Conservation (phyloP, 2,329 filamentous ascomycete species). For the Penicillium sp. region DNA sequence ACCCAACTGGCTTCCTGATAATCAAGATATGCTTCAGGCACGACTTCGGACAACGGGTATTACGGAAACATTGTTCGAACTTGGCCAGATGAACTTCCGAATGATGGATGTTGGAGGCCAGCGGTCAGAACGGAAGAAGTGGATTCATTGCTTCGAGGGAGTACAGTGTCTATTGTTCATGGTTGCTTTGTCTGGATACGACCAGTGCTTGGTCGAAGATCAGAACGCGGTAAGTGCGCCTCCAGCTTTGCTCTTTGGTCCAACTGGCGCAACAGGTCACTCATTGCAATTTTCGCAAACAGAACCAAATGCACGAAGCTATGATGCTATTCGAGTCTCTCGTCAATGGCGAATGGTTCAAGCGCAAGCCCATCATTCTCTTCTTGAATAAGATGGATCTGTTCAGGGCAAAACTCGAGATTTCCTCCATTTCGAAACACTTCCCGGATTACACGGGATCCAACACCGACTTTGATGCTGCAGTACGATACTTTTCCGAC, state of each 20-base stretch:
- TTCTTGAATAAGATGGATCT: slow-evolving; percentile 89
- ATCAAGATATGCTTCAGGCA: slow-evolving; percentile 92
- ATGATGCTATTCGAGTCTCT: slow-evolving; percentile 86
- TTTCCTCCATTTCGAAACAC: slow-evolving; percentile 70
- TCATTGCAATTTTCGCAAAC: slow-evolving; percentile 1
- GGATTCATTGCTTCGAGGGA: slow-evolving; percentile 96
- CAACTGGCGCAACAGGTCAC: not conserved
- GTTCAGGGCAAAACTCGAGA: slow-evolving; percentile 73
- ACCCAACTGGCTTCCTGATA: slow-evolving; percentile 80
- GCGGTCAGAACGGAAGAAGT: slow-evolving; percentile 92
- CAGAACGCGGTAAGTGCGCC: slow-evolving; percentile 79
- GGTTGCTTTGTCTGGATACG: slow-evolving; percentile 93
- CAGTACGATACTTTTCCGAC: slow-evolving; percentile 78
- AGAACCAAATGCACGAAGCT: slow-evolving; percentile 92
- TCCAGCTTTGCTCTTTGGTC: not conserved
- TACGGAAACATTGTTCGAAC: slow-evolving; percentile 90
- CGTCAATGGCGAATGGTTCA: slow-evolving; percentile 84
- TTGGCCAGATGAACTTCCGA: slow-evolving; percentile 88
- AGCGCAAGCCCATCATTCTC: slow-evolving; percentile 76
- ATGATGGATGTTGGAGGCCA: slow-evolving; percentile 97
- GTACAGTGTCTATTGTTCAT: slow-evolving; percentile 91
- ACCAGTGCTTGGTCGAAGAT: slow-evolving; percentile 94
- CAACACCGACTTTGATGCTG: slow-evolving; percentile 69
- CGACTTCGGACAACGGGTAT: slow-evolving; percentile 92
- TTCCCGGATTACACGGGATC: slow-evolving; percentile 79